Conservation (phyloP, 2,329 filamentous ascomycete species). For the Paraphaeosphaeria minitans region DNA sequence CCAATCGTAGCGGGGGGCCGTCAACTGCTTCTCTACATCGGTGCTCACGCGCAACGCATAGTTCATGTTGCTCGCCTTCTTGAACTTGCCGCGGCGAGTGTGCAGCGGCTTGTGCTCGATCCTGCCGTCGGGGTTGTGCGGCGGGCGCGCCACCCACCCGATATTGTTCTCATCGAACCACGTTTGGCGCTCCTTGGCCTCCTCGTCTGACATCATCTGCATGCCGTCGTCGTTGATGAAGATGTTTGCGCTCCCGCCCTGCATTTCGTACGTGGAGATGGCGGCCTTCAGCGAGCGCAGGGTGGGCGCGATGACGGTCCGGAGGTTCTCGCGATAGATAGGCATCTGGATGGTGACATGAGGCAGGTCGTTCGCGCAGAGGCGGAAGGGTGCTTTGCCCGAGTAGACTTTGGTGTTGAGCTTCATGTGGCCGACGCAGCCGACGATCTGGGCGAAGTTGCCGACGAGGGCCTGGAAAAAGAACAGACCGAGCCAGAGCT, state of each 20-base stretch:
- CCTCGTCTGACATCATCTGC: constrained; percentile 60
- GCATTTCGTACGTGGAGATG: constrained; percentile 57
- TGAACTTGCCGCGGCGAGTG: constrained; percentile 44
- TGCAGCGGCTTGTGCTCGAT: constrained; percentile 27
- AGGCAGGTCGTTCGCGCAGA: constrained; percentile 64
- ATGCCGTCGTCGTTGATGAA: constrained; percentile 73
- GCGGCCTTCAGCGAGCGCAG: constrained; percentile 77
- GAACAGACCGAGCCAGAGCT: constrained; percentile 63
- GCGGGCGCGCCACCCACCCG: constrained; percentile 56
- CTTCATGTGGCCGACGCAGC: constrained; percentile 73
- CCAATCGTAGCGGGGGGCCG: constrained; percentile 19
- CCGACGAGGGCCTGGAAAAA: constrained; percentile 36
- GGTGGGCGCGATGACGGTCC: constrained; percentile 75
- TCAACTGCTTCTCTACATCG: constrained; percentile 65
- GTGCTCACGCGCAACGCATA: constrained; percentile 67
- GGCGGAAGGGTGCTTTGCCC: constrained; percentile 56
- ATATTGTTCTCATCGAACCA: constrained; percentile 58
- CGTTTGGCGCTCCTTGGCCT: constrained; percentile 52
- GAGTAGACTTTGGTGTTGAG: constrained; percentile 84
- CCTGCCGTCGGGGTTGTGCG: constrained; percentile 42
- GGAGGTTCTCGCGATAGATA: constrained; percentile 84
- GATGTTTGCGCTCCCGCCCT: constrained; percentile 69
- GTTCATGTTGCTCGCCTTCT: constrained; percentile 73
- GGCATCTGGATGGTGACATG: constrained; percentile 81
- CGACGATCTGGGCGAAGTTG: constrained; percentile 64